Evolutionary conservation across 2,329 filamentous ascomycete species (phyloP), one percentile per base, ranked within the genome.

Genomic region (Hypoxylon rubiginosum): DNA sequence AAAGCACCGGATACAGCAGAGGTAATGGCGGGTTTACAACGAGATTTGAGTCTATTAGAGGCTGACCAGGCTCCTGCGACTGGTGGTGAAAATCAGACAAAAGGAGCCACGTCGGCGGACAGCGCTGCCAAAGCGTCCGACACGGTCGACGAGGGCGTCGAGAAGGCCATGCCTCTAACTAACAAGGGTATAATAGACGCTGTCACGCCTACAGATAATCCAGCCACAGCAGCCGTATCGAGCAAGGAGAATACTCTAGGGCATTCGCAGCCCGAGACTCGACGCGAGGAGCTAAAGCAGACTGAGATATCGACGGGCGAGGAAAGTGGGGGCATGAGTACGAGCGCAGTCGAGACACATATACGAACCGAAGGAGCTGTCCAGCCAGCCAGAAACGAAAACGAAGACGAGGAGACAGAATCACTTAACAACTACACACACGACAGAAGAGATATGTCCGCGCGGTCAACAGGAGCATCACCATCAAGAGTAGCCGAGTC

Each of bases 21-120:
- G 9, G 58, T 63, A 54, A 51, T 61, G 52, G 67, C 58, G 26
- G 28, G 62, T 56, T 53, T 74, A 58, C 53, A 66, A 62, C 66
- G 71, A 58, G 72, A 75, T 54, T 58, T 74, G 34, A 62, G 69
- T 24, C 67, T 66, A 61, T 66, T 74, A 24, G 70, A 71, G 54
- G 65, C 66, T 50, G 67, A 45, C 39, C 49, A 67, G 48, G 64
- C 64, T 69, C 71, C 45, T 36, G 52, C 64, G 62, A 66, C 66
- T 61, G 64, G 66, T 39, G 69, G 62, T 70, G 58, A 73, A 70
- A 70, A 65, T 58, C 66, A 64, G 60, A 55, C 68, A 59, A 67
- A 69, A 53, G 58, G 56, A 17, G 53, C 55, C 58, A 49, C 63
- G 58, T 58, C 48, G 36, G 52, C 66, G 57, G 52, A 59, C 46